Evolutionary conservation across 805 yeast species (phyloP).

Genomic region (Ogataea ganodermae): DNA sequence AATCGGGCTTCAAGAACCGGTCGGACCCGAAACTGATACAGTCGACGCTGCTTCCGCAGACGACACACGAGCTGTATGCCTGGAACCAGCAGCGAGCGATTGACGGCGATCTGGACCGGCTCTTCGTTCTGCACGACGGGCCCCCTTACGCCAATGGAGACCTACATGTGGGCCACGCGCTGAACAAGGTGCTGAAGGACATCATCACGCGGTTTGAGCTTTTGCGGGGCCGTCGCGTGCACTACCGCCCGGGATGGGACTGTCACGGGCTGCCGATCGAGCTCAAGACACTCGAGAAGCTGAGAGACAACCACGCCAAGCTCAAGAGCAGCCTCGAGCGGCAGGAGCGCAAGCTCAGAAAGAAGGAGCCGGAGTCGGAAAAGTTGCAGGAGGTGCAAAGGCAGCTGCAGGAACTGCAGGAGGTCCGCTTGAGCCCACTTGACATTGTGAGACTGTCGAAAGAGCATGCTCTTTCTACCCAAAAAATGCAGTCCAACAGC

Average conservation of each 20-base stretch:
- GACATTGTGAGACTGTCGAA: constrained; percentile 69
- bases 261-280: constrained; percentile 98
- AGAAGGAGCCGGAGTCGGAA: constrained; percentile 5
- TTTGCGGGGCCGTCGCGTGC: constrained; percentile 56
- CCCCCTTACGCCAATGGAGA: constrained; percentile 99
- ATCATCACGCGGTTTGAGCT: constrained; percentile 74
- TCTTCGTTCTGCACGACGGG: constrained; percentile 87
- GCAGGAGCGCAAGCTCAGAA: constrained; percentile 23
- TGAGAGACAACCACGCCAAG: constrained; percentile 34
- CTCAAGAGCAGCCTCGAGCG: constrained; percentile 33
- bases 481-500: constrained; percentile 59
- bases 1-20: constrained; percentile 65
- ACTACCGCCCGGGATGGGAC: constrained; percentile 95
- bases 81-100: constrained; percentile 51
- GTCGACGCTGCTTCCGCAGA: constrained; percentile 47
- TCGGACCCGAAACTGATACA: constrained; percentile 48
- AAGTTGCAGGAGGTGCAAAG: constrained; percentile 13
- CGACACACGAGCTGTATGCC: constrained; percentile 61
- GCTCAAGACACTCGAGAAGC: constrained; percentile 67
- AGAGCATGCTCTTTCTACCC: constrained; percentile 67
- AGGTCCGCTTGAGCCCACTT: constrained; percentile 38
- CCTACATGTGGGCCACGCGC: constrained; percentile 87
- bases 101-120: constrained; percentile 35
- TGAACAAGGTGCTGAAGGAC: constrained; percentile 88
- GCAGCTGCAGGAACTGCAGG: constrained; percentile 18